Conservation (phyloP, 2,329 filamentous ascomycete genomes). For the Ophiostoma angusticollis region DNA sequence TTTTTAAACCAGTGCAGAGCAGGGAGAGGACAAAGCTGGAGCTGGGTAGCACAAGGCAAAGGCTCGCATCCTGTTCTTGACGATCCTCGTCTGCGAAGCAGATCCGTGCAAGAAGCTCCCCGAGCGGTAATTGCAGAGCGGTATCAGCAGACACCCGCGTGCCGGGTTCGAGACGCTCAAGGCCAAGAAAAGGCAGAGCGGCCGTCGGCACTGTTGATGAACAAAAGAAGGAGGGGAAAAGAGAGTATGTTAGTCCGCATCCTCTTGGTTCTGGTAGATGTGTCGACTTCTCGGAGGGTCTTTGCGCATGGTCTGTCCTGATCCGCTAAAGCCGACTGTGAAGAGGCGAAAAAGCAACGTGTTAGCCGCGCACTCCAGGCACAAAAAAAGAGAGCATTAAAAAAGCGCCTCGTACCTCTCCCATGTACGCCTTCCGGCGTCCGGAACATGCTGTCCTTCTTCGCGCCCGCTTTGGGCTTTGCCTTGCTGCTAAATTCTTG, state of each 20-base stretch:
- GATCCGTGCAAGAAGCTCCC: no score
- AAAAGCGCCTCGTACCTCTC: slow-evolving; percentile 49
- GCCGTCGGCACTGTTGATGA: no score
- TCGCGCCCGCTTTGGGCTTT: slow-evolving; percentile 50
- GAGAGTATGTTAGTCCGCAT: slow-evolving; percentile 45
- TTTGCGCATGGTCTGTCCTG: slow-evolving; percentile 90
- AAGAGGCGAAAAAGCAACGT: no score
- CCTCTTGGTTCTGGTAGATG: slow-evolving; percentile 67
- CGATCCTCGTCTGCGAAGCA: no score
- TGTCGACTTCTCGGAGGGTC: slow-evolving; percentile 72
- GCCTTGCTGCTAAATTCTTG: slow-evolving; percentile 77
- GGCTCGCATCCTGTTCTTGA: no score
- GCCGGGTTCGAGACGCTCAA: no score
- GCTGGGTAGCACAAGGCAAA: no score
- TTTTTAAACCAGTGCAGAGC: background rate
- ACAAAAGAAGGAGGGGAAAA: no score
- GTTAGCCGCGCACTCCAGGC: slow-evolving; percentile 18
- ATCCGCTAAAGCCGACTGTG: slow-evolving; percentile 94
- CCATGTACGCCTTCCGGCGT: slow-evolving; percentile 78
- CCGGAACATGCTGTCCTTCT: slow-evolving; percentile 95
- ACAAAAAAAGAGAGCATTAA: background rate
- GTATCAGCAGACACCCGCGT: no score
- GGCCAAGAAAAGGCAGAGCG: no score
- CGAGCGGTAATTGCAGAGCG: no score
- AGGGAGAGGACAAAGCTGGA: background rate